Conservation (phyloP, 306 rosid genomes). For the Senna tora region DNA sequence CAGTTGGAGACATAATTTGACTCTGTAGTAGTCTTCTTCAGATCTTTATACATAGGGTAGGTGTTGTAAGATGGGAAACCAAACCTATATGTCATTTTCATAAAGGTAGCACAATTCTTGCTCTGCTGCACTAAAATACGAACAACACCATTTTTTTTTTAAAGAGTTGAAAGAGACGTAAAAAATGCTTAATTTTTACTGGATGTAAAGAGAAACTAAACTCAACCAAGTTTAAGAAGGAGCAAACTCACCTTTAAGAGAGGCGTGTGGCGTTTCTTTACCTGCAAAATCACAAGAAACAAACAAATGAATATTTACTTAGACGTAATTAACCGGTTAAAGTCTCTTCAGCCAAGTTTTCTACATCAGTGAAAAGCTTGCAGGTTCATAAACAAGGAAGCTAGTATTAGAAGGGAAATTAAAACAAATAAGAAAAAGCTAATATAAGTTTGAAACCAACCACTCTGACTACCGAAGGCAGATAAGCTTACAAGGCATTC, state of each 20-base stretch:
- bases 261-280: slow-evolving; percentile 48
- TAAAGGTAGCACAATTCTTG: too few relatives aligned
- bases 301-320: background rate
- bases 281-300: slow-evolving; percentile 36
- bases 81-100: background rate
- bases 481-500: background rate
- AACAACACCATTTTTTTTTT: background rate
- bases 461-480: background rate
- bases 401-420: background rate
- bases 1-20: background rate
- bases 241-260: slow-evolving; percentile 38
- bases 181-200: background rate
- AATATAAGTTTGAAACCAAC: background rate
- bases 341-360: background rate
- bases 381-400: background rate
- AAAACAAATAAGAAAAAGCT: background rate
- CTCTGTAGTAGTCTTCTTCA: background rate
- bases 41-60: too few relatives aligned
- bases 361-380: background rate
- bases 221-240: background rate
- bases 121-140: background rate
- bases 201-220: background rate
- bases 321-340: background rate
- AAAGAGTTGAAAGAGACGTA: background rate
- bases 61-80: background rate